phyloP scores from a whole-genome alignment of 2,329 filamentous ascomycete genomes.

The Aspergillus brunneoviolaceus region DNA sequence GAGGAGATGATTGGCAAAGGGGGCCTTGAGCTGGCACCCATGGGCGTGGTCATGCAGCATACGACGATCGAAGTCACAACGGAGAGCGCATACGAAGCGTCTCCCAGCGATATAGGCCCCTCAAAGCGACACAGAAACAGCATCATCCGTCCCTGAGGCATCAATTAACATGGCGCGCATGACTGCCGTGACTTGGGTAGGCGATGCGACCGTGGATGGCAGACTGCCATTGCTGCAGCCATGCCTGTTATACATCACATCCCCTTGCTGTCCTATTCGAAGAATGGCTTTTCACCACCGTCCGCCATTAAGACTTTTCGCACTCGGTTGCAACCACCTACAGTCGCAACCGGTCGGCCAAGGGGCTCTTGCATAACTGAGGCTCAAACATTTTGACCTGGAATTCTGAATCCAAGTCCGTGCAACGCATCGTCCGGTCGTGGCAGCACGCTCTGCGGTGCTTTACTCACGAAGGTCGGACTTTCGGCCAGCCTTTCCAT shows the following conservation, averaged over 20 bases:
- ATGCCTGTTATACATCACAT: not conserved
- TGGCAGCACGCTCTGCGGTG: too few relatives aligned
- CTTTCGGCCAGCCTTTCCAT: too few relatives aligned
- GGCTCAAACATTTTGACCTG: too few relatives aligned
- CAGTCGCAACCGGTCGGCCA: too few relatives aligned
- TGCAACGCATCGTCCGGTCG: too few relatives aligned
- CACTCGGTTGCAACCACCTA: too few relatives aligned
- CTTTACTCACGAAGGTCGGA: too few relatives aligned
- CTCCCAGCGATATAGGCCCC: slow-evolving; percentile 57
- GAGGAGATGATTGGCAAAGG: slow-evolving; percentile 8
- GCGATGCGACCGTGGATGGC: not conserved
- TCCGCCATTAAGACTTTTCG: too few relatives aligned
- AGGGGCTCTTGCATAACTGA: too few relatives aligned
- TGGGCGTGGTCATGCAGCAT: slow-evolving; percentile 6
- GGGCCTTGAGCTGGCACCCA: slow-evolving; percentile 4
- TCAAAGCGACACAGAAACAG: slow-evolving; percentile 49
- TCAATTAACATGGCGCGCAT: too few relatives aligned
- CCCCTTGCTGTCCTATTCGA: not conserved
- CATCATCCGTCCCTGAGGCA: slow-evolving; percentile 36
- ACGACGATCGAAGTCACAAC: slow-evolving; percentile 5
- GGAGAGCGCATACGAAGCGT: slow-evolving; percentile 1
- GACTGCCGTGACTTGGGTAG: not conserved
- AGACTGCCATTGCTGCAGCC: not conserved
- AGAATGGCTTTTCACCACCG: too few relatives aligned
- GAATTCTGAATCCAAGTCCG: too few relatives aligned